A percentile compares a stretch with the other conserved stretches of the same genome.
Conservation (phyloP, 148 eudicot genomes). For the Oxyria digyna region DNA sequence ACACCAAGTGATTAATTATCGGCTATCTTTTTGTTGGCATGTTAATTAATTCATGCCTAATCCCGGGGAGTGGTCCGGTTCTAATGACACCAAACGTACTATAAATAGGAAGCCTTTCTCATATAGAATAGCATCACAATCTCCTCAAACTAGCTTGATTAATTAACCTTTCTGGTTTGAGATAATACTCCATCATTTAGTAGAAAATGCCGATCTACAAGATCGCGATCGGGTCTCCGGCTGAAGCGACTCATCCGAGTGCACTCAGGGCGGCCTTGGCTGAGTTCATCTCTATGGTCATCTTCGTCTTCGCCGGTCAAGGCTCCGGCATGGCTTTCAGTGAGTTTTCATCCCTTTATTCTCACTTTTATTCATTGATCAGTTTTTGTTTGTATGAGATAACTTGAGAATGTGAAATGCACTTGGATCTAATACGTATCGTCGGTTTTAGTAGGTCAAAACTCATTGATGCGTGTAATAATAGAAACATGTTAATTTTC, state of each 20-base stretch:
- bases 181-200: not conserved
- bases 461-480: too few species aligned
- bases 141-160: not conserved
- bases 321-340: slow-evolving; percentile 52
- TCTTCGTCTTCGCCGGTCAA: slow-evolving; percentile 53
- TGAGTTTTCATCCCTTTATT: not conserved
- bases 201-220: slow-evolving; percentile 24
- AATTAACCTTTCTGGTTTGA: not conserved
- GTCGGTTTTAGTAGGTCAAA: too few species aligned
- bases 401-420: too few species aligned
- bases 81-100: not conserved
- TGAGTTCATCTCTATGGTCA: slow-evolving; percentile 41
- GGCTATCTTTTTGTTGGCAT: not conserved
- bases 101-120: not conserved
- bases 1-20: not conserved
- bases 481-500: too few species aligned
- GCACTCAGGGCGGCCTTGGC: slow-evolving; percentile 41
- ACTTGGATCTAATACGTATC: too few species aligned
- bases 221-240: slow-evolving; percentile 25
- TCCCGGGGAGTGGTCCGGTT: not conserved
- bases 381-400: too few species aligned
- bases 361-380: too few species aligned
- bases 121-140: not conserved
- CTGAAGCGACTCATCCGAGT: slow-evolving; percentile 31
- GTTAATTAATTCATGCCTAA: not conserved